phyloP scores from a whole-genome alignment of 2,329 filamentous ascomycete species.

The Pseudopyrenochaeta lycopersici region DNA sequence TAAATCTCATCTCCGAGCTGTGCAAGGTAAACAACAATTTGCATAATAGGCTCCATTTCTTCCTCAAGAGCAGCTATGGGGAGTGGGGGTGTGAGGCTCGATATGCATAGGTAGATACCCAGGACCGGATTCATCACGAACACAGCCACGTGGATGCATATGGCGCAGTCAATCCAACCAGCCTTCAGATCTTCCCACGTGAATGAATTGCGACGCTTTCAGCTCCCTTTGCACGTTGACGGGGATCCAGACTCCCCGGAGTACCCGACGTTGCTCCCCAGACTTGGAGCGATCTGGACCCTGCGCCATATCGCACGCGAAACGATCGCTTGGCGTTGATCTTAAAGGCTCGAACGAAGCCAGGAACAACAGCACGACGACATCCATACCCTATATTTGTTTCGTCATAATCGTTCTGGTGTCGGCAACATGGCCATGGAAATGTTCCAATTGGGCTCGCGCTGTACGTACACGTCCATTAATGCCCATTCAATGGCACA shows the following conservation, averaged over 20 bases:
- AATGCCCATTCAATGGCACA: background rate
- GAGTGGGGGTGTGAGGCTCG: too few species aligned
- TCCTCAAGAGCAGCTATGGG: background rate
- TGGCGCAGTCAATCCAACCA: background rate
- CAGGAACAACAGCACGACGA: conserved; percentile 25
- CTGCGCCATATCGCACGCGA: conserved; percentile 25
- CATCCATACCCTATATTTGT: conserved; percentile 3
- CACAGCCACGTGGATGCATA: background rate
- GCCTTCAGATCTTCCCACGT: background rate
- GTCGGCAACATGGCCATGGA: conserved; percentile 40
- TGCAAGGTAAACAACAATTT: background rate
- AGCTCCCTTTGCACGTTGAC: conserved; percentile 5
- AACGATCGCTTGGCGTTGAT: conserved; percentile 7
- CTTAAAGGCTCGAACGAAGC: conserved; percentile 7
- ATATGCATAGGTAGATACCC: background rate
- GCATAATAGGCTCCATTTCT: background rate
- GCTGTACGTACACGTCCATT: conserved; percentile 36
- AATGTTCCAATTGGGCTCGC: conserved; percentile 48
- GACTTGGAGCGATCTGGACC: conserved; percentile 23
- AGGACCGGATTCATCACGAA: background rate
- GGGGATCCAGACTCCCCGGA: conserved; percentile 4
- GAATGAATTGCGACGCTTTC: background rate
- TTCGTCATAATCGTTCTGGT: conserved; percentile 5
- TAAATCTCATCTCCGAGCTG: conserved; percentile 48
- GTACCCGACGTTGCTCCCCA: conserved; percentile 7